phyloP scores from a whole-genome alignment of 2,329 filamentous ascomycete genomes.

The Fonsecaea monophora region DNA sequence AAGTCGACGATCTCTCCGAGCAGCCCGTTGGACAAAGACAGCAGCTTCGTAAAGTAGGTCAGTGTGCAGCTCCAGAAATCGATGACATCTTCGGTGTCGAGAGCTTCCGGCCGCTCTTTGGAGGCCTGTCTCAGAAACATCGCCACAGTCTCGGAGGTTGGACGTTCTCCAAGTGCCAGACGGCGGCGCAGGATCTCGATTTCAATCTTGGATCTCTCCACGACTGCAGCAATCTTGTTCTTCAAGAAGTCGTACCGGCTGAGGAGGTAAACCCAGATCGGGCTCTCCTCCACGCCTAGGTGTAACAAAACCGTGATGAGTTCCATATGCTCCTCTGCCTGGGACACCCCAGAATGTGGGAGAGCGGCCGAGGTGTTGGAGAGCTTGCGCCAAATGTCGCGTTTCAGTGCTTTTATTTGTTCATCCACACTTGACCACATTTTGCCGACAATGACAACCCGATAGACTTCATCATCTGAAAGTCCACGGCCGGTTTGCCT shows the following conservation, averaged over 20 bases:
- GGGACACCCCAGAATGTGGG: slow-evolving; percentile 58
- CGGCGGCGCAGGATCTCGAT: slow-evolving; percentile 88
- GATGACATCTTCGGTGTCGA: slow-evolving; percentile 81
- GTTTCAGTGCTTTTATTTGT: slow-evolving; percentile 85
- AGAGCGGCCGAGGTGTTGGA: slow-evolving; percentile 68
- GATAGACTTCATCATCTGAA: slow-evolving; percentile 80
- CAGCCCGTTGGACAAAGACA: slow-evolving; percentile 77
- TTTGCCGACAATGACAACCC: slow-evolving; percentile 83
- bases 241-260: slow-evolving; percentile 90
- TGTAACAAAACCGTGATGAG: slow-evolving; percentile 89
- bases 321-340: slow-evolving; percentile 86
- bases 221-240: slow-evolving; percentile 77
- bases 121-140: slow-evolving; percentile 77
- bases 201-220: slow-evolving; percentile 87
- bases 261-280: slow-evolving; percentile 93
- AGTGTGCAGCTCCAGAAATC: slow-evolving; percentile 93
- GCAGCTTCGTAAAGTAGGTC: slow-evolving; percentile 72
- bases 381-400: slow-evolving; percentile 84
- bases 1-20: slow-evolving; percentile 91
- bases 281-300: slow-evolving; percentile 91
- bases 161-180: slow-evolving; percentile 75
- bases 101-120: slow-evolving; percentile 69
- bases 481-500: slow-evolving; percentile 61
- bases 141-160: slow-evolving; percentile 71
- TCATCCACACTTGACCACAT: slow-evolving; percentile 96